Base-by-base conservation (phyloP, 2,329 filamentous ascomycete species). In the Xenoacremonium recifei region DNA sequence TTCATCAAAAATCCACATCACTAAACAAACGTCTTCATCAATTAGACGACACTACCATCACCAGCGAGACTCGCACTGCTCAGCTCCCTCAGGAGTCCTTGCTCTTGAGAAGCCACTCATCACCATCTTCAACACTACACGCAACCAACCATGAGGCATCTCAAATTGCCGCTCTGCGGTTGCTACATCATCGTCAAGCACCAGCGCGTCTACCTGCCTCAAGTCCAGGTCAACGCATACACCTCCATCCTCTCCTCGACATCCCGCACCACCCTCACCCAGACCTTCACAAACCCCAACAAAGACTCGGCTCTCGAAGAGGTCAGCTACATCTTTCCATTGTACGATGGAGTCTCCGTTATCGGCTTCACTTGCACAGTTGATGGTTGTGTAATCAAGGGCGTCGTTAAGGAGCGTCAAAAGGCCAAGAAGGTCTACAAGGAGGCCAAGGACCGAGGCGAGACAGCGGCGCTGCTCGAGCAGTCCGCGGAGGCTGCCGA, bases 301-400 rank as follows among this genome's bases (percentile, higher is more conserved):
- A 35, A 45, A 13, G 31, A 47, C 0, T 21, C 33, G 0, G 5
- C 48, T 1, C 49, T 66, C 12, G 49, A 62, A 9, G 64, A 87
- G 55, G 73, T 81, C 13, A 69, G 71, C 12, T 90, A 90, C 58
- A 74, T 75, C 0, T 89, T 90, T 48, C 86, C 86, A 0, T 70
- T 90, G 0, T 87, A 84, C 49, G 83, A 88, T 55, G 85, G 85
- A 9, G 81, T 87, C 13, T 84, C 79, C 6, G 80, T 90, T 1
- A 82, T 84, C 6, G 73, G 69, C 4, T 90, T 89, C 49, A 76
- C 70, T 4, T 89, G 84, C 63, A 76, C 69, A 12, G 71, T 89
- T 35, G 82, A 76, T 23, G 65, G 72, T 21, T 77, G 79, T 16
- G 69, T 78, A 13, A 78, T 87, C 50, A 69, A 70, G 3, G 85